A percentile compares a stretch with the other conserved stretches of the same genome.
Conservation (phyloP, 805 yeast genomes). For the Starmerella bombicola region DNA sequence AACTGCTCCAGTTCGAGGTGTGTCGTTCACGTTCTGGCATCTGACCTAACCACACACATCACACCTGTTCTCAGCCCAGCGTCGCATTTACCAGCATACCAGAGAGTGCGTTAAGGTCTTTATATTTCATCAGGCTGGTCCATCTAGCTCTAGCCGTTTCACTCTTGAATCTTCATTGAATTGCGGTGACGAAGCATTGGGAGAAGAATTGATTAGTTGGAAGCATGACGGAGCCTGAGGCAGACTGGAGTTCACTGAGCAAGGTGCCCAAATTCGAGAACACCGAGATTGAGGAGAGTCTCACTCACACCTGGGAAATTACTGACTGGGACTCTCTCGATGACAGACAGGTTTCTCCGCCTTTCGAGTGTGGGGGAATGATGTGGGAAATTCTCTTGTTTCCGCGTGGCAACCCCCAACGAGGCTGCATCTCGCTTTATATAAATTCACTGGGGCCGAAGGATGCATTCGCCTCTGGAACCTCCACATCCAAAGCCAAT, state of each 20-base stretch:
- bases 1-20: too few species aligned
- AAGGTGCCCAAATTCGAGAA: constrained; percentile 7
- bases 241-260: not conserved
- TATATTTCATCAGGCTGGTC: too few species aligned
- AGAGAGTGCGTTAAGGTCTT: too few species aligned
- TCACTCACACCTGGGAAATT: constrained; percentile 28
- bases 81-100: too few species aligned
- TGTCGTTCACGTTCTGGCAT: too few species aligned
- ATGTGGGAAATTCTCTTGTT: constrained; percentile 50
- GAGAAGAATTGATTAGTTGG: too few species aligned
- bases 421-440: constrained; percentile 50
- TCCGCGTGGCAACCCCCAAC: constrained; percentile 57
- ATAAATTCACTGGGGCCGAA: constrained; percentile 49
- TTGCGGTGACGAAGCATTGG: too few species aligned
- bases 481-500: not conserved
- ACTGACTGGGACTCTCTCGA: constrained; percentile 31
- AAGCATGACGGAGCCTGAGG: not conserved
- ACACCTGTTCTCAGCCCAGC: too few species aligned
- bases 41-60: too few species aligned
- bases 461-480: not conserved
- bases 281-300: constrained; percentile 21
- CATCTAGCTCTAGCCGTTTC: too few species aligned
- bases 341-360: constrained; percentile 27
- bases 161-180: too few species aligned
- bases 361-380: constrained; percentile 25